These are phyloP conservation scores for Marasmius fiardii DNA, from an alignment of 1,284 basidiomycete genomes.

Conservation along the genomic window DNA sequence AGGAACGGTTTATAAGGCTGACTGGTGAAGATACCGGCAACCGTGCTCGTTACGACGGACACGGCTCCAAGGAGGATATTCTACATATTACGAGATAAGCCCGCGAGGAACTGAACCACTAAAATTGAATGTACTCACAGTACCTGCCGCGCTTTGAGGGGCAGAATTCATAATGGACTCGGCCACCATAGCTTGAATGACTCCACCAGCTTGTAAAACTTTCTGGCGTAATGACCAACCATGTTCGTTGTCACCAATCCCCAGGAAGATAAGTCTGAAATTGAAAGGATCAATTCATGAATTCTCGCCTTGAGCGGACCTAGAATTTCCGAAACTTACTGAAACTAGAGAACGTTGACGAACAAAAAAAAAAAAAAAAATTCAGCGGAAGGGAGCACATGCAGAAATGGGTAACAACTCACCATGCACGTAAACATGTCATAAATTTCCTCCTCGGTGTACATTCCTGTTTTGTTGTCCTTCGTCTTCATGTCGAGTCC, in stretches of 20 bases:
- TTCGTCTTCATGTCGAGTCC: constrained; percentile 59
- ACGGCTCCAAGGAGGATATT: constrained; percentile 29
- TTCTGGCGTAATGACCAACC: constrained; percentile 27
- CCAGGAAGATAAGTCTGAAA: constrained; percentile 29
- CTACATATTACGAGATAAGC: too few relatives aligned
- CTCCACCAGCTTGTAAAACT: constrained; percentile 27
- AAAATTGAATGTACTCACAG: constrained; percentile 21
- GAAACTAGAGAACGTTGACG: not conserved
- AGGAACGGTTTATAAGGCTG: too few relatives aligned
- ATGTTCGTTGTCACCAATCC: constrained; percentile 31
- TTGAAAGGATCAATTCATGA: not conserved
- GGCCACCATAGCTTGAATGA: constrained; percentile 30
- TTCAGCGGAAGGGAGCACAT: constrained; percentile 25
- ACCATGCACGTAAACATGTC: too few relatives aligned
- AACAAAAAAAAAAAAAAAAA: not conserved
- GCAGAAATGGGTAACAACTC: too few relatives aligned
- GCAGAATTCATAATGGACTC: constrained; percentile 29
- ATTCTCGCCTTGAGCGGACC: not conserved
- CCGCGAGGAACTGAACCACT: not conserved
- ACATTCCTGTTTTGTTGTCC: constrained; percentile 46
- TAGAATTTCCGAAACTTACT: not conserved
- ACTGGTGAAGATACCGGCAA: too few relatives aligned
- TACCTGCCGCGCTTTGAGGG: constrained; percentile 20
- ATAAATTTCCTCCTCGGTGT: constrained; percentile 53
- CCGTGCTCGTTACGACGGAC: too few relatives aligned